Evolutionary conservation across 129 eudicot species (phyloP).

Genomic region (Artemisia annua): DNA sequence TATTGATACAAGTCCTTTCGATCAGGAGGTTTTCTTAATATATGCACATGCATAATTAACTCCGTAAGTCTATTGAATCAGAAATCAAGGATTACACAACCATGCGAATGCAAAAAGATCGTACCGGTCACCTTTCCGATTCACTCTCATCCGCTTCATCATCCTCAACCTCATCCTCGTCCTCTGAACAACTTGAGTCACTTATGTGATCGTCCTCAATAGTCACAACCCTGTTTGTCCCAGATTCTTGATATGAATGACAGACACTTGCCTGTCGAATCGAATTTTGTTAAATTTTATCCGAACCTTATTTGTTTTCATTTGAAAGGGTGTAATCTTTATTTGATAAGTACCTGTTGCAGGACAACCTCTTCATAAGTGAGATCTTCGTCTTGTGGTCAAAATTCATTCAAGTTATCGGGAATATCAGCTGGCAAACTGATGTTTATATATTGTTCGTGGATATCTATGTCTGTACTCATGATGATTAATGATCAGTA

Average conservation of each 20-base stretch:
- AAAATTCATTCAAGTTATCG: slow-evolving; percentile 46
- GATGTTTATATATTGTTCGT: slow-evolving; percentile 38
- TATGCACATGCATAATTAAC: too few species aligned
- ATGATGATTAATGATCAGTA: slow-evolving; percentile 25
- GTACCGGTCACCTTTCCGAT: slow-evolving; percentile 18
- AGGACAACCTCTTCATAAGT: slow-evolving; percentile 65
- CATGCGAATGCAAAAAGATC: too few species aligned
- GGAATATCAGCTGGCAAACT: slow-evolving; percentile 56
- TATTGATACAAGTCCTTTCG: too few species aligned
- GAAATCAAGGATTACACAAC: too few species aligned
- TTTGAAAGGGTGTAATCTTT: not conserved
- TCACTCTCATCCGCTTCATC: slow-evolving; percentile 44
- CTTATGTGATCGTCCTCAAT: slow-evolving; percentile 15
- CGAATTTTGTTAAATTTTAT: not conserved
- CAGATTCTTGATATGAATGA: slow-evolving; percentile 49
- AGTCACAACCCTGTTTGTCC: slow-evolving; percentile 13
- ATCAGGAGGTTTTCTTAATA: too few species aligned
- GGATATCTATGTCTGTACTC: slow-evolving; percentile 44
- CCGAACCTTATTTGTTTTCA: not conserved
- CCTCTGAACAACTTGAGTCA: slow-evolving; percentile 28
- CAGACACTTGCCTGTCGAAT: slow-evolving; percentile 75
- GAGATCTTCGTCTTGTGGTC: slow-evolving; percentile 54
- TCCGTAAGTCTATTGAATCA: too few species aligned
- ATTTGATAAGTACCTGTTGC: slow-evolving; percentile 53
- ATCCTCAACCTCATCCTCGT: slow-evolving; percentile 31